Percentiles rank a stretch among this genome's conserved stretches.
Conservation (phyloP, 2,329 filamentous ascomycete genomes). For the Gaeumannomyces tritici region DNA sequence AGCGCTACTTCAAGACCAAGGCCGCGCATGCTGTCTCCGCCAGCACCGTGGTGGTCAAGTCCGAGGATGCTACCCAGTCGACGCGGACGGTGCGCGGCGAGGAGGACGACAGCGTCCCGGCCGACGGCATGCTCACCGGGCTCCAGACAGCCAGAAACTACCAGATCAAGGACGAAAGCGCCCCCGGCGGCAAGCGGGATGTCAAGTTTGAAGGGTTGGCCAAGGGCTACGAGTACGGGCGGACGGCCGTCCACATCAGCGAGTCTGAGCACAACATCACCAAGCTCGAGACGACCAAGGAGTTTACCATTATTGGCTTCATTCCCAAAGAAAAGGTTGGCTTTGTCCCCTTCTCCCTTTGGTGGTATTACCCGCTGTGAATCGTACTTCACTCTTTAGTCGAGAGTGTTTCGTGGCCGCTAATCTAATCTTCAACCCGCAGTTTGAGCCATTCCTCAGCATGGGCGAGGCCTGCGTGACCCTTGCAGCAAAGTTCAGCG, state of each 20-base stretch:
- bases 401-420: neutral
- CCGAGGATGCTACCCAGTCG: constrained; percentile 39
- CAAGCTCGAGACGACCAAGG: constrained; percentile 68
- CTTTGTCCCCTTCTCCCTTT: constrained; percentile 1
- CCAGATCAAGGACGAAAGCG: constrained; percentile 64
- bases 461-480: constrained; percentile 76
- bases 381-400: neutral
- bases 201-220: constrained; percentile 75
- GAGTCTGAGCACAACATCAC: constrained; percentile 81
- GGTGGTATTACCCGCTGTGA: neutral
- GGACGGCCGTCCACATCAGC: constrained; percentile 82
- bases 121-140: constrained; percentile 41
- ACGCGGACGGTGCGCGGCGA: constrained; percentile 32
- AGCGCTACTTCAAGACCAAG: constrained; percentile 84
- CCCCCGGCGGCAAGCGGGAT: constrained; percentile 70
- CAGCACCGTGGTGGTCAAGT: constrained; percentile 60
- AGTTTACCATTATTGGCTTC: constrained; percentile 80
- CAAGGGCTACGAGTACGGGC: constrained; percentile 91
- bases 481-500: constrained; percentile 65
- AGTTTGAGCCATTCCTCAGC: constrained; percentile 78
- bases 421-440: neutral
- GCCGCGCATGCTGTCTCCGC: constrained; percentile 65
- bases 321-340: constrained; percentile 60
- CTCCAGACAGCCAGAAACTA: constrained; percentile 77
- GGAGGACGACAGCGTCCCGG: neutral